A percentile compares a stretch with the other conserved stretches of the same genome.
Evolutionary conservation across 306 rosid species (phyloP).

Genomic region (Glycine soja): DNA sequence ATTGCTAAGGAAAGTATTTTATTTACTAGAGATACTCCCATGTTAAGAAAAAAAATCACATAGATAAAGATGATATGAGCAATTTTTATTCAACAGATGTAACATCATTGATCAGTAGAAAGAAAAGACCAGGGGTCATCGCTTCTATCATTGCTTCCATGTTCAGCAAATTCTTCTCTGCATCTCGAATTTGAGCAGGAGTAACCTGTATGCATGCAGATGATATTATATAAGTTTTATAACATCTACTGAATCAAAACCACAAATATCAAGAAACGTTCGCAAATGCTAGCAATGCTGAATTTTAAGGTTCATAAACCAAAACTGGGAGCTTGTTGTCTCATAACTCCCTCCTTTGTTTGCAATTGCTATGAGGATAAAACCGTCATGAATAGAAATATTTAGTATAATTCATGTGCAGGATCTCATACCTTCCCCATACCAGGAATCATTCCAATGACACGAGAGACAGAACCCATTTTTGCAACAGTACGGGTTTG

Average conservation of each 20-base stretch:
- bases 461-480: slow-evolving; percentile 99
- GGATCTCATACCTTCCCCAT: slow-evolving; percentile 87
- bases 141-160: slow-evolving; percentile 99
- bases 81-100: slow-evolving; percentile 21
- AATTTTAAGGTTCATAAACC: slow-evolving; percentile 41
- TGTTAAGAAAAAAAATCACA: slow-evolving; percentile 28
- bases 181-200: slow-evolving; percentile 98
- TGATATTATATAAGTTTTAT: slow-evolving; percentile 10
- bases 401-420: slow-evolving; percentile 13
- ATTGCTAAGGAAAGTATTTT: neutral
- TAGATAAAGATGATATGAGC: slow-evolving; percentile 22
- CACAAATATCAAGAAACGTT: slow-evolving; percentile 17
- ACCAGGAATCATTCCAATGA: slow-evolving; percentile 99
- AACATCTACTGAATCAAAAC: slow-evolving; percentile 30
- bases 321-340: slow-evolving; percentile 25
- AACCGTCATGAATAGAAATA: slow-evolving; percentile 22
- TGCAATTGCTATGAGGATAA: neutral
- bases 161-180: slow-evolving; percentile 84
- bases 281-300: slow-evolving; percentile 29
- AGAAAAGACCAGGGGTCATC: slow-evolving; percentile 85
- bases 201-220: slow-evolving; percentile 70
- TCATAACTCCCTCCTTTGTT: slow-evolving; percentile 27
- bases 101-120: slow-evolving; percentile 34
- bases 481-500: slow-evolving; percentile 94
- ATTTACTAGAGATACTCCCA: neutral